A percentile compares a stretch with the other conserved stretches of the same genome.
Evolutionary conservation across 768 basidiomycete genomes (phyloP).

Genomic region (Saitozyma podzolica): DNA sequence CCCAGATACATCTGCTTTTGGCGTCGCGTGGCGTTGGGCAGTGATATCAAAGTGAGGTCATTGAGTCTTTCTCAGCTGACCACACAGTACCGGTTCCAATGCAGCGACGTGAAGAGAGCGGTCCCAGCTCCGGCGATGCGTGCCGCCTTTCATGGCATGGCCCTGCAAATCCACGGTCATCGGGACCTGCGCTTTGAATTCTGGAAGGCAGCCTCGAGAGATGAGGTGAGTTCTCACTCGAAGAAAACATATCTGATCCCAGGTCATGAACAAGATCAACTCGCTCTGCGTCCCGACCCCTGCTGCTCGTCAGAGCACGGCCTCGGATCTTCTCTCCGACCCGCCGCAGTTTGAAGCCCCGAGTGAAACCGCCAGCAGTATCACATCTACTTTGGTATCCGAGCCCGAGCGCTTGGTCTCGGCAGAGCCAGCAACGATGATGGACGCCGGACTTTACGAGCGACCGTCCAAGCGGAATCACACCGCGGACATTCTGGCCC

Average conservation of each 20-base stretch:
- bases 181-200: conserved; percentile 60
- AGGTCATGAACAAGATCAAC: no score
- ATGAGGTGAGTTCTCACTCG: conserved; percentile 51
- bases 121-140: conserved; percentile 49
- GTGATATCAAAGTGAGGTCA: conserved; percentile 47
- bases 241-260: no score
- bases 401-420: neutral
- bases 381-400: neutral
- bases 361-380: neutral
- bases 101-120: conserved; percentile 55
- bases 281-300: no score
- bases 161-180: conserved; percentile 58
- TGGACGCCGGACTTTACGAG: neutral
- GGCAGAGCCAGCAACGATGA: neutral
- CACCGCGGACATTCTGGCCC: conserved; percentile 38
- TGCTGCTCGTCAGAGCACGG: no score
- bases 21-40: conserved; percentile 35
- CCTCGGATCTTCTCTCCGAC: neutral
- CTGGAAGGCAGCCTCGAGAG: conserved; percentile 54
- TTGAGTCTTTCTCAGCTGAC: conserved; percentile 8
- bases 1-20: conserved; percentile 49
- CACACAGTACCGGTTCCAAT: conserved; percentile 55
- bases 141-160: conserved; percentile 53
- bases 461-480: conserved; percentile 8
- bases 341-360: neutral